phyloP scores from a whole-genome alignment of 768 basidiomycete species.

The Psilocybe subaeruginosa region DNA sequence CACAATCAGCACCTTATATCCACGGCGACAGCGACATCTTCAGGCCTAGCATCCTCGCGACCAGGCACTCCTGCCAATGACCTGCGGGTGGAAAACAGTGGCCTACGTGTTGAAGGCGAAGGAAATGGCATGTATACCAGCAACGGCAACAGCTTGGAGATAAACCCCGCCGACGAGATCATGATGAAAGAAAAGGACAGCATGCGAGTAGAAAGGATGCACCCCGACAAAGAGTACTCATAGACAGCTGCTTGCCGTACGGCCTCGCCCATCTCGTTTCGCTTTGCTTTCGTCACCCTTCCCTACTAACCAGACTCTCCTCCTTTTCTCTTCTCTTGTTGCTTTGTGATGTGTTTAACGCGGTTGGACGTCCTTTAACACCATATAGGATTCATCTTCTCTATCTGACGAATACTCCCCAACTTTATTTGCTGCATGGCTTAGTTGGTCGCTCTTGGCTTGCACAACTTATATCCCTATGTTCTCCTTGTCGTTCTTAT shows the following conservation, averaged over 20 bases:
- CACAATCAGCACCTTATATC: conserved; percentile 75
- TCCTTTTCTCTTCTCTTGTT: conserved; percentile 4
- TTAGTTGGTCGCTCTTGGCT: conserved; percentile 13
- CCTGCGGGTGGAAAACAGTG: conserved; percentile 41
- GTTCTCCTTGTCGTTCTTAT: conserved; percentile 7
- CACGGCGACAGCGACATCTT: conserved; percentile 76
- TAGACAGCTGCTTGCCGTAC: conserved; percentile 28
- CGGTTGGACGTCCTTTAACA: conserved; percentile 12
- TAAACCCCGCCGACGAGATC: conserved; percentile 36
- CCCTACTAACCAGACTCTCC: conserved; percentile 7
- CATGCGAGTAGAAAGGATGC: conserved; percentile 42
- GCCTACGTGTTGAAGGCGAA: conserved; percentile 31
- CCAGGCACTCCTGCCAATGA: conserved; percentile 72
- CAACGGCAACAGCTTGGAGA: conserved; percentile 44
- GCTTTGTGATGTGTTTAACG: conserved; percentile 3
- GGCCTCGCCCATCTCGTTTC: not conserved
- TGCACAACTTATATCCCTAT: conserved; percentile 17
- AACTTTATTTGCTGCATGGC: conserved; percentile 12
- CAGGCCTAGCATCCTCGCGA: conserved; percentile 69
- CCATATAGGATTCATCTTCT: conserved; percentile 18
- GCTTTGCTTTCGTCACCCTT: not conserved
- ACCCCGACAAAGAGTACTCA: conserved; percentile 53
- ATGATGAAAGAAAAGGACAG: conserved; percentile 35
- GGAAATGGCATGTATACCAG: conserved; percentile 30
- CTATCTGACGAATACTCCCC: conserved; percentile 15